These are phyloP conservation scores for Penicillium brasilianum DNA, from an alignment of 2,329 filamentous ascomycete species.

Conservation along the genomic window DNA sequence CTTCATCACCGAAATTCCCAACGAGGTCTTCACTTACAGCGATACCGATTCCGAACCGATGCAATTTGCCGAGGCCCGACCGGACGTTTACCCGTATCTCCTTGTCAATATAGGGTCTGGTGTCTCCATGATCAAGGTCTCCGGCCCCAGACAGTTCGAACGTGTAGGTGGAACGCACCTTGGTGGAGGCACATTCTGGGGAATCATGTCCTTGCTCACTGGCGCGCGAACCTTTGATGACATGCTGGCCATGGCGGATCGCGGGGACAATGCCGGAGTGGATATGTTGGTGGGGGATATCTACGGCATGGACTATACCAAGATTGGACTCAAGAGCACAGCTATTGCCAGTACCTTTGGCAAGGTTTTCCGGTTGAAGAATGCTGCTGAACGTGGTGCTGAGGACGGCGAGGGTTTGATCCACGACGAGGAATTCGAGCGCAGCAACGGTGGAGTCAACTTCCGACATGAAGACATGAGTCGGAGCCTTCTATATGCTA, in stretches of 20 bases:
- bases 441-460: constrained; percentile 43
- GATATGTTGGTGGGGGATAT: constrained; percentile 98
- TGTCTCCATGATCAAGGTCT: constrained; percentile 96
- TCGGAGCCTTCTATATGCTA: constrained; percentile 87
- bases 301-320: constrained; percentile 92
- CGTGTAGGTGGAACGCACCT: constrained; percentile 94
- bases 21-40: constrained; percentile 96
- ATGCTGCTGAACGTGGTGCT: constrained; percentile 76
- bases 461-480: constrained; percentile 88
- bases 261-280: constrained; percentile 88
- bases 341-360: constrained; percentile 97
- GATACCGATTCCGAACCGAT: constrained; percentile 84
- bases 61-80: constrained; percentile 77
- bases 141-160: constrained; percentile 81
- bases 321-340: constrained; percentile 93
- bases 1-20: constrained; percentile 97
- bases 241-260: constrained; percentile 90
- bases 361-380: constrained; percentile 93
- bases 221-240: constrained; percentile 96
- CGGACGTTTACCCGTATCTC: constrained; percentile 94
- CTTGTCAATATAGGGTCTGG: constrained; percentile 98
- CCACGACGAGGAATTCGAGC: constrained; percentile 51
- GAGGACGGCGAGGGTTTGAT: constrained; percentile 70
- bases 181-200: constrained; percentile 97
- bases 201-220: constrained; percentile 85